Evolutionary conservation across 768 basidiomycete genomes (phyloP).

Genomic region (Neoboletus brunneissimus): DNA sequence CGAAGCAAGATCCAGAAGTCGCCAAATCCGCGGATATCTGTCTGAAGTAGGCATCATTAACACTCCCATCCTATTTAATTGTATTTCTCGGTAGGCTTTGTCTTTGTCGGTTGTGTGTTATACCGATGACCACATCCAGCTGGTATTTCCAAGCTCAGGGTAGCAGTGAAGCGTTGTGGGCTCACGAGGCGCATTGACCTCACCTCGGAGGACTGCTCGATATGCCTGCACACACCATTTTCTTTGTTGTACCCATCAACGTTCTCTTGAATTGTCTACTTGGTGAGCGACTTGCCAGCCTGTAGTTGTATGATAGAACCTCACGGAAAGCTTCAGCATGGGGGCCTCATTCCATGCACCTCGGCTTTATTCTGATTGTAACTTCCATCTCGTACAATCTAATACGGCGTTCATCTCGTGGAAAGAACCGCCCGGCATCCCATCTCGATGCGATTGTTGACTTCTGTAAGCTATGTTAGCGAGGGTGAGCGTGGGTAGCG

Average conservation of each 20-base stretch:
- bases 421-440: not conserved
- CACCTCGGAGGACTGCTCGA: not conserved
- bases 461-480: not conserved
- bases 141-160: not conserved
- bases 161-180: not conserved
- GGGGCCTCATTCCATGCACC: not conserved
- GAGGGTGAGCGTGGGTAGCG: not conserved
- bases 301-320: not conserved
- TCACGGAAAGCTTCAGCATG: not conserved
- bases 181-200: not conserved
- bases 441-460: not conserved
- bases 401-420: not conserved
- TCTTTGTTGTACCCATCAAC: not conserved
- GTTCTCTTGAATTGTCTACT: not conserved
- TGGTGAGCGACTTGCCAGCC: not conserved
- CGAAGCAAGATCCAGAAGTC: no score
- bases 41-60: constrained; percentile 55
- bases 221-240: not conserved
- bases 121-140: not conserved
- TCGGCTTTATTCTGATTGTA: not conserved
- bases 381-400: not conserved
- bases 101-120: not conserved
- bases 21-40: no score
- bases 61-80: constrained; percentile 73
- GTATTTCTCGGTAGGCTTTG: constrained; percentile 41